Conservation (phyloP, 2,329 filamentous ascomycete species). For the Pseudogymnoascus destructans region DNA sequence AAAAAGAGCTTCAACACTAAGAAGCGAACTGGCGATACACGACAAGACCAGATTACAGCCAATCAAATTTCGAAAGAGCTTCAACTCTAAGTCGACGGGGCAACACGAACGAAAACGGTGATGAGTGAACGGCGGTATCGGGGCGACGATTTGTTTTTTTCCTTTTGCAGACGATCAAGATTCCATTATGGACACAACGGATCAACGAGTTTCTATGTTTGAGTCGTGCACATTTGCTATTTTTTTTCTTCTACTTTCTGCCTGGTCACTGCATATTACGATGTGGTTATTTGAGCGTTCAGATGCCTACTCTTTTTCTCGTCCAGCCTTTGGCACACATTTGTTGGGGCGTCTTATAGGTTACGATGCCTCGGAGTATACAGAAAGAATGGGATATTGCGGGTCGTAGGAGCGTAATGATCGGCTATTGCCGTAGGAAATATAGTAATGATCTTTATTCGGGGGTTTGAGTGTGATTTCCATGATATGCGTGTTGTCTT, state of each 20-base stretch:
- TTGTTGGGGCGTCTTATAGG: conserved; percentile 9
- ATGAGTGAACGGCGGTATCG: neutral
- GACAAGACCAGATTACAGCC: conserved; percentile 98
- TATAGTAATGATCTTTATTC: neutral
- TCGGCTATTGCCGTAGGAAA: conserved; percentile 5
- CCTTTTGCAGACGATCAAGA: neutral
- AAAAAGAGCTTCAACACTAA: conserved; percentile 84
- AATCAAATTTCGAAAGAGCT: conserved; percentile 49
- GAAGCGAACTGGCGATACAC: conserved; percentile 91
- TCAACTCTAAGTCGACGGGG: neutral
- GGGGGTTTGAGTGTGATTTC: neutral
- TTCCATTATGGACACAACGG: neutral
- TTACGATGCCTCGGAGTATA: conserved; percentile 7
- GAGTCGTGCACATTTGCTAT: conserved; percentile 1
- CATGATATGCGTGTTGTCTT: neutral
- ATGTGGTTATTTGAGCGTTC: conserved; percentile 6
- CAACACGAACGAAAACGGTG: neutral
- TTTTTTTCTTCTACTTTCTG: conserved; percentile 4
- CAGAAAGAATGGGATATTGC: conserved; percentile 6
- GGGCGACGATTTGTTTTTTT: neutral
- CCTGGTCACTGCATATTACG: conserved; percentile 6
- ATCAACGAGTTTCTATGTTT: conserved; percentile 8
- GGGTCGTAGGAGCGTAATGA: neutral
- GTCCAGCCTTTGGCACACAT: conserved; percentile 6
- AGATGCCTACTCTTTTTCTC: neutral